A percentile compares a stretch with the other conserved stretches of the same genome.
Conservation (phyloP, 1,139 yeast species). For the Debaryomyces fabryi region DNA sequence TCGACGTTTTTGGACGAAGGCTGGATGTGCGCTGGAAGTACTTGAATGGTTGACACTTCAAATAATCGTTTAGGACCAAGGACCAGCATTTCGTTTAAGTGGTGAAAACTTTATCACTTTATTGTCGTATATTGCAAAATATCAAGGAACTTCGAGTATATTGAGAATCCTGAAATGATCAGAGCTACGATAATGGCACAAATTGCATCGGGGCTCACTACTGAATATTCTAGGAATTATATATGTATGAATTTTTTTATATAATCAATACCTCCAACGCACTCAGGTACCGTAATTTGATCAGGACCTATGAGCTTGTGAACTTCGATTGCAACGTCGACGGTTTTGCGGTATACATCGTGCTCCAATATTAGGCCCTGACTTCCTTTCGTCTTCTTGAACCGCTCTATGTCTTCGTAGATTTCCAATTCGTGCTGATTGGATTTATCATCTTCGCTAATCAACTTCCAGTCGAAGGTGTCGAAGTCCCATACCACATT, state of each 20-base stretch:
- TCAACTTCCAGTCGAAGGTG: conserved; percentile 87
- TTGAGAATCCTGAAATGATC: neutral
- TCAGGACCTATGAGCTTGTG: conserved; percentile 51
- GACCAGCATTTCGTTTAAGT: neutral
- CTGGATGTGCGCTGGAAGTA: too few relatives aligned
- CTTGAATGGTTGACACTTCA: too few relatives aligned
- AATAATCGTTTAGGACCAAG: too few relatives aligned
- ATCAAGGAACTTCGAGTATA: neutral
- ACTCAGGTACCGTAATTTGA: conserved; percentile 81
- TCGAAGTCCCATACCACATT: conserved; percentile 92
- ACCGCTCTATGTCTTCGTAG: conserved; percentile 52
- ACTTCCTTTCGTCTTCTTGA: conserved; percentile 45
- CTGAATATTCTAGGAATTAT: neutral
- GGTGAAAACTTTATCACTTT: neutral
- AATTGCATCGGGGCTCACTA: neutral
- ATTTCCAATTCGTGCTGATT: conserved; percentile 53
- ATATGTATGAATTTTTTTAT: conserved; percentile 29
- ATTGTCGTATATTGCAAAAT: neutral
- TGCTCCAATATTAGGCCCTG: conserved; percentile 81
- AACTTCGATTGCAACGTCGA: conserved; percentile 66
- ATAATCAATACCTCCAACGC: conserved; percentile 66
- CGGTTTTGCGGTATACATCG: conserved; percentile 71
- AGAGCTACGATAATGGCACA: neutral
- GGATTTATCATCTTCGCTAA: conserved; percentile 28
- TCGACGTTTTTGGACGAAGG: too few relatives aligned